These are phyloP conservation scores for Lachnellula arida DNA, from an alignment of 2,329 filamentous ascomycete species.

Conservation along the genomic window DNA sequence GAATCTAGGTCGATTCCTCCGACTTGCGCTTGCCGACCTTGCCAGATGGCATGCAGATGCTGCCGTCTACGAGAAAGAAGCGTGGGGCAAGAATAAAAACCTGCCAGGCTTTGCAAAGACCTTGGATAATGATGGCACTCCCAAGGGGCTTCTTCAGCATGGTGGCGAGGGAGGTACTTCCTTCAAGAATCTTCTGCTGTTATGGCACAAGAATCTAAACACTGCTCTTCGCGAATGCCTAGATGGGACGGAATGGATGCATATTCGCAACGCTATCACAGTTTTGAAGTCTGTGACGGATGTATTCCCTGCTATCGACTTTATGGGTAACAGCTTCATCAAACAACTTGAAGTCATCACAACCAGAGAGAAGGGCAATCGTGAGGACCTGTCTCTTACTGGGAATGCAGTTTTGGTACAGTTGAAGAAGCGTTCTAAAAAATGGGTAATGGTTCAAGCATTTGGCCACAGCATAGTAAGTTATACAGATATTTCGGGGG, in stretches of 20 bases:
- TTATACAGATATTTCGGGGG: not conserved
- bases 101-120: slow-evolving; percentile 75
- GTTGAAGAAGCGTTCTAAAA: slow-evolving; percentile 59
- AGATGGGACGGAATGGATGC: slow-evolving; percentile 86
- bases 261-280: slow-evolving; percentile 92
- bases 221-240: slow-evolving; percentile 78
- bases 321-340: slow-evolving; percentile 69
- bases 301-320: slow-evolving; percentile 83
- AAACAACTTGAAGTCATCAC: slow-evolving; percentile 62
- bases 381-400: slow-evolving; percentile 71
- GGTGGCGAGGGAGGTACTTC: slow-evolving; percentile 55
- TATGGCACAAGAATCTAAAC: slow-evolving; percentile 84
- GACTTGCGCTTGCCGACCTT: slow-evolving; percentile 74
- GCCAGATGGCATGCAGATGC: slow-evolving; percentile 79
- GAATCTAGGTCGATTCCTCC: slow-evolving; percentile 87
- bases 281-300: slow-evolving; percentile 77
- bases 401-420: slow-evolving; percentile 68
- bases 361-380: slow-evolving; percentile 55
- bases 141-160: slow-evolving; percentile 70
- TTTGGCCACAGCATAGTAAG: slow-evolving; percentile 64
- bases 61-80: slow-evolving; percentile 74
- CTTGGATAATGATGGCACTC: slow-evolving; percentile 66
- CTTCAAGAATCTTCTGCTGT: slow-evolving; percentile 79
- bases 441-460: slow-evolving; percentile 70
- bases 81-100: slow-evolving; percentile 59